Base-by-base conservation (phyloP, 768 basidiomycete genomes). In the Agaricus bisporus region DNA sequence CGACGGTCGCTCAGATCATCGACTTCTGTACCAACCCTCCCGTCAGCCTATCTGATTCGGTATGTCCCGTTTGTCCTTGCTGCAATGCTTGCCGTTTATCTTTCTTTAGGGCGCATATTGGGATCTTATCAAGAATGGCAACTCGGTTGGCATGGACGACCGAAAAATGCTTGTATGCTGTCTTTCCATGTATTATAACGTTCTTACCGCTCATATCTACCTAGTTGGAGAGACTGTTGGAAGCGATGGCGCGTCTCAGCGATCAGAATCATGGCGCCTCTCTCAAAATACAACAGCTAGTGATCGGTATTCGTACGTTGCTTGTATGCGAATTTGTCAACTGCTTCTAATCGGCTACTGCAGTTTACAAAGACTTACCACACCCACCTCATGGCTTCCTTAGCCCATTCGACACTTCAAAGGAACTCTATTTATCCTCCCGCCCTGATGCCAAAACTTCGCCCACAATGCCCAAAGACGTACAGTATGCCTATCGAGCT, bases 351-450 rank as follows among this genome's bases (percentile, higher is more conserved):
- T 54, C 56, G 45, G 37, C 47, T 7, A 49, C 18, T 56, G 39
- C 64, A 86, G 85, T 90, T 39, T 90, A 84, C 73, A 82, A 85
- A 56, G 90, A 90, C 65, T 78, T 92, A 35, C 87, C 88, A 3
- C 89, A 89, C 57, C 88, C 88, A 4, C 83, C 86, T 9, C 68
- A 65, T 46, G 72, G 71, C 10, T 87, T 81, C 62, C 67, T 86
- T 37, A 18, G 29, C 15, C 49, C 56, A 14, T 14, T 54, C 5
- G 36, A 55, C 7, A 48, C 37, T 4, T 20, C 41, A 18, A 18
- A 26, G 11, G n/a, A 35, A 2, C 11, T 41, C 5, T 39, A 37
- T n/a, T 18, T 10, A 12, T 6, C 49, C 9, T 36, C 38, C 38
- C 43, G 38, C 15, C 50, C 41, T 9, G 26, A 49, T 37, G 20